Evolutionary conservation across 1,284 basidiomycete species (phyloP).

Genomic region (Earliella scabrosa): DNA sequence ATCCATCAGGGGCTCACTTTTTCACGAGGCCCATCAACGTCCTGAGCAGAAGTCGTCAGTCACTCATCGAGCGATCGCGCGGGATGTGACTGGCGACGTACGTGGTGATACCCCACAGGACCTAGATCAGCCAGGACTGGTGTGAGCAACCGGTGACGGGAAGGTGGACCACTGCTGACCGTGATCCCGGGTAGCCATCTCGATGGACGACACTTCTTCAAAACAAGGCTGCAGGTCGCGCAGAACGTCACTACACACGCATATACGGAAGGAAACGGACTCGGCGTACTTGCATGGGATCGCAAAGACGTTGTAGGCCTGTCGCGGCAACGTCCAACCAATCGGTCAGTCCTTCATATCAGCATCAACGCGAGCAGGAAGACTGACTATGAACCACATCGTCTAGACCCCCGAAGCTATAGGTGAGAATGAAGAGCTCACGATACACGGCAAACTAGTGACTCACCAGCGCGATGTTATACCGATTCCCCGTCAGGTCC

Average conservation of each 20-base stretch:
- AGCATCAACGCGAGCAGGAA: neutral
- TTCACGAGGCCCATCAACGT: slow-evolving; percentile 68
- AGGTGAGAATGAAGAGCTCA: neutral
- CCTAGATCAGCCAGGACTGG: too few relatives aligned
- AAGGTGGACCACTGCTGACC: slow-evolving; percentile 9
- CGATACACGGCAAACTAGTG: neutral
- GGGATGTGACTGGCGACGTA: slow-evolving; percentile 1
- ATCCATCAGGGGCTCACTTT: slow-evolving; percentile 33
- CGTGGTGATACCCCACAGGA: slow-evolving; percentile 34
- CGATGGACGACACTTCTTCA: slow-evolving; percentile 40
- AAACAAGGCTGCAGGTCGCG: slow-evolving; percentile 35
- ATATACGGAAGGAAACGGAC: neutral
- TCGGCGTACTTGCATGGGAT: slow-evolving; percentile 60
- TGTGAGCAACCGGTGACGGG: too few relatives aligned
- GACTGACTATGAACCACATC: slow-evolving; percentile 69
- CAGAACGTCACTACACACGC: neutral
- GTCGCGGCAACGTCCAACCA: too few relatives aligned
- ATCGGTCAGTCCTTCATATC: too few relatives aligned
- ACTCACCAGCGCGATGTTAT: slow-evolving; percentile 66
- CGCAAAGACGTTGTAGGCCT: slow-evolving; percentile 68
- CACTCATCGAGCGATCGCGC: neutral
- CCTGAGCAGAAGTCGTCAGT: slow-evolving; percentile 35
- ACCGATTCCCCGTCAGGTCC: slow-evolving; percentile 56
- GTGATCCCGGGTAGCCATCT: slow-evolving; percentile 39
- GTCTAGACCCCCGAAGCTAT: slow-evolving; percentile 56